Evolutionary conservation across 257 asterid genomes (phyloP).

Genomic region (Fraxinus quadrangulata): DNA sequence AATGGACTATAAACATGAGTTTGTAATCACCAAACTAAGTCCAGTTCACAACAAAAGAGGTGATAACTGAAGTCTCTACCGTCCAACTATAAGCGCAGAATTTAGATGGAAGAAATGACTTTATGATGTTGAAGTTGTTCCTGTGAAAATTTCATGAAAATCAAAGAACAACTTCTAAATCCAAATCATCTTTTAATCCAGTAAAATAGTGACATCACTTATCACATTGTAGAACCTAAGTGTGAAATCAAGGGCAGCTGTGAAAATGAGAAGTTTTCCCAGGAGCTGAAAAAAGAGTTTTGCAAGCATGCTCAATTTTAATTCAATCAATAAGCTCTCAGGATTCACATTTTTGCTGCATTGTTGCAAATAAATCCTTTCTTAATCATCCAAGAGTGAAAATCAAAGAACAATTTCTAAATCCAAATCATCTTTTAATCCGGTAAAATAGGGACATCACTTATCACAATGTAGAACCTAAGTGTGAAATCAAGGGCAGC

Average conservation of each 20-base stretch:
- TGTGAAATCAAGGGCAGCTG: background rate
- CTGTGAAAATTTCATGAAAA: background rate
- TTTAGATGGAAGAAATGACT: background rate
- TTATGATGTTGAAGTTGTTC: background rate
- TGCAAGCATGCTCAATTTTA: slow-evolving; percentile 4
- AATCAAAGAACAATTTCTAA: background rate
- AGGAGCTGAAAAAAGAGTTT: background rate
- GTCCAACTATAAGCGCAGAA: background rate
- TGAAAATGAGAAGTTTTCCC: background rate
- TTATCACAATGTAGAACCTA: background rate
- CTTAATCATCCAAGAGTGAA: background rate
- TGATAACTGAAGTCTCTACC: background rate
- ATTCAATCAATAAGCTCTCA: background rate
- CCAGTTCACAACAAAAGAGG: background rate
- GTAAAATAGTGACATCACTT: background rate
- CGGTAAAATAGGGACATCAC: background rate
- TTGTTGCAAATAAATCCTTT: background rate
- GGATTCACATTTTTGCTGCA: slow-evolving; percentile 1
- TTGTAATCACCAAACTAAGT: background rate
- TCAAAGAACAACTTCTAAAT: background rate
- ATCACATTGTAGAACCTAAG: background rate
- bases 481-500: background rate
- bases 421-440: background rate
- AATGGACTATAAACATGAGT: background rate
- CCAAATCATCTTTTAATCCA: background rate